Conservation (phyloP, 179 eudicot species). For the Amaranthus tricolor region DNA sequence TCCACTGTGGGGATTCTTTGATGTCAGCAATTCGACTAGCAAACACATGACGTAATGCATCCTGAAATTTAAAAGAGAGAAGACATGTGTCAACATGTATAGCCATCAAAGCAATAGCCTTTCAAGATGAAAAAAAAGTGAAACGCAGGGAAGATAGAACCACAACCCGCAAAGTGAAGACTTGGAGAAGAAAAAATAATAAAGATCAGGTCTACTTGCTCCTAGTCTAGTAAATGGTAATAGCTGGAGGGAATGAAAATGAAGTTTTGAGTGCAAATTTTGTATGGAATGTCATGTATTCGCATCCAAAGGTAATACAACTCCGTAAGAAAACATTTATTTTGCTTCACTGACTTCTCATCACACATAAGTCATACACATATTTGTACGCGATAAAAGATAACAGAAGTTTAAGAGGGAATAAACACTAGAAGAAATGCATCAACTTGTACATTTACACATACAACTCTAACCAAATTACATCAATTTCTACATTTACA, state of each 20-base stretch:
- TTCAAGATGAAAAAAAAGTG: background rate
- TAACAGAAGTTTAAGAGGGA: too few relatives aligned
- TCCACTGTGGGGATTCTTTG: conserved; percentile 86
- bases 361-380: too few relatives aligned
- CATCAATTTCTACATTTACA: too few relatives aligned
- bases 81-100: background rate
- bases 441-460: too few relatives aligned
- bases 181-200: background rate
- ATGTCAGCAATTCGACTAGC: conserved; percentile 90
- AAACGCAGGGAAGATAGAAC: background rate
- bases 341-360: background rate
- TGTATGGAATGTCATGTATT: background rate
- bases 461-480: too few relatives aligned
- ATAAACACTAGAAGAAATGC: too few relatives aligned
- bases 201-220: background rate
- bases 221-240: background rate
- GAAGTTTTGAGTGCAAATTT: background rate
- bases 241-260: background rate
- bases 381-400: too few relatives aligned
- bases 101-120: background rate
- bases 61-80: conserved; percentile 41
- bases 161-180: background rate
- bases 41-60: conserved; percentile 91
- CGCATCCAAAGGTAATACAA: background rate
- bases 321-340: background rate